A percentile compares a stretch with the other conserved stretches of the same genome.
Evolutionary conservation across 208 protist species (phyloP).

Genomic region (Crithidia bombi): DNA sequence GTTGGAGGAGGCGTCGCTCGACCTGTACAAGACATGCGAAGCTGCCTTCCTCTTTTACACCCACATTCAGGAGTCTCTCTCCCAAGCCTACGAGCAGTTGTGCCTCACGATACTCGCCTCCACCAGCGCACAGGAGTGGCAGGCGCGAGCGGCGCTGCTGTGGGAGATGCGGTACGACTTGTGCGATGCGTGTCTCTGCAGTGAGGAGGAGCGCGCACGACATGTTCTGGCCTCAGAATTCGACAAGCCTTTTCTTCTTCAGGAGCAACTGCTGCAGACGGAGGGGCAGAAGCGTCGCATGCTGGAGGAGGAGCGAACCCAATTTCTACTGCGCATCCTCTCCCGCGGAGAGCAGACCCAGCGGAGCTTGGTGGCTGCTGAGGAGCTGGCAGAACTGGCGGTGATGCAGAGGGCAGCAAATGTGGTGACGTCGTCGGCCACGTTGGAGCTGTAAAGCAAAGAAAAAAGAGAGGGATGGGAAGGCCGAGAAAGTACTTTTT

Average conservation of each 20-base stretch:
- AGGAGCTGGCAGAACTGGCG: background rate
- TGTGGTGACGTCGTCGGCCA: background rate
- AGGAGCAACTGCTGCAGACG: slow-evolving; percentile 29
- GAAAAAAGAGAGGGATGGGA: too few species aligned
- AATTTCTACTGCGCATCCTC: slow-evolving; percentile 29
- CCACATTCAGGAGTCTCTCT: slow-evolving; percentile 10
- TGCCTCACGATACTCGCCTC: slow-evolving; percentile 20
- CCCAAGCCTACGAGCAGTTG: slow-evolving; percentile 4
- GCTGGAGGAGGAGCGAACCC: slow-evolving; percentile 23
- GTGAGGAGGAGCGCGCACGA: slow-evolving; percentile 25
- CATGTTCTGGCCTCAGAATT: slow-evolving; percentile 14
- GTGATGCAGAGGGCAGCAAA: background rate
- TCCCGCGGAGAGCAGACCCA: slow-evolving; percentile 15
- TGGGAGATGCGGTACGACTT: slow-evolving; percentile 63
- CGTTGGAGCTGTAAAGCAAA: background rate
- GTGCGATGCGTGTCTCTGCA: slow-evolving; percentile 36
- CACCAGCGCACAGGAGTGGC: slow-evolving; percentile 43
- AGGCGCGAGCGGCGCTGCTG: slow-evolving; percentile 47
- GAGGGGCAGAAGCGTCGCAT: slow-evolving; percentile 27
- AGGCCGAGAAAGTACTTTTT: too few species aligned
- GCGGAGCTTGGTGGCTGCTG: background rate
- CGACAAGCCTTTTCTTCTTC: slow-evolving; percentile 19
- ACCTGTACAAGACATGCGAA: slow-evolving; percentile 3
- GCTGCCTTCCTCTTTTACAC: background rate
- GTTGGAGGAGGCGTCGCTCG: slow-evolving; percentile 34